phyloP scores from a whole-genome alignment of 306 rosid genomes.

The Citrullus colocynthis region DNA sequence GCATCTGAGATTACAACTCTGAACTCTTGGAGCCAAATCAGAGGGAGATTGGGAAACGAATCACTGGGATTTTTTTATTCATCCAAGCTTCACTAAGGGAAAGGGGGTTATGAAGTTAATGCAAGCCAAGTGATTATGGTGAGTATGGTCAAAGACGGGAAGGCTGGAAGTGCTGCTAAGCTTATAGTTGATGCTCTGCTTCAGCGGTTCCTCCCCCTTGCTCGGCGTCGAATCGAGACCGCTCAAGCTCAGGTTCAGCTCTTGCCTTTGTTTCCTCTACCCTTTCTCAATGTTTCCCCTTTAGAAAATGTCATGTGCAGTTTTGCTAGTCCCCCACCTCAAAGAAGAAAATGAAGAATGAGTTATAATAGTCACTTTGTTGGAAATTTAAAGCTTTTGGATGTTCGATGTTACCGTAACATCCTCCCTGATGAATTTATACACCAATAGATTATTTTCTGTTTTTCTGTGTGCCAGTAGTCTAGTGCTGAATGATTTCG shows the following conservation, averaged over 20 bases:
- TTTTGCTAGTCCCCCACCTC: not conserved
- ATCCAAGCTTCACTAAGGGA: not conserved
- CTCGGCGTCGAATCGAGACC: constrained; percentile 97
- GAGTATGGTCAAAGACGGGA: constrained; percentile 31
- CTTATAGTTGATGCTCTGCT: constrained; percentile 94
- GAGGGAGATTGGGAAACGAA: not conserved
- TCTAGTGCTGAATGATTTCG: not conserved
- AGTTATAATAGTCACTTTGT: not conserved
- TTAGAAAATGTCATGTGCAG: not conserved
- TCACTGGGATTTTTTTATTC: not conserved
- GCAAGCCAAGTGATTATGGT: constrained; percentile 3
- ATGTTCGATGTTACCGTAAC: not conserved
- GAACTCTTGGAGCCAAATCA: not conserved
- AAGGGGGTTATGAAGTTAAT: constrained; percentile 2
- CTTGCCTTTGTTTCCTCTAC: not conserved
- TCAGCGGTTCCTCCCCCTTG: constrained; percentile 97
- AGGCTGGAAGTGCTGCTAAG: constrained; percentile 96
- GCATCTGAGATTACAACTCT: not conserved
- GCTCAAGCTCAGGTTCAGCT: constrained; percentile 85
- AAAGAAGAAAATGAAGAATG: not conserved
- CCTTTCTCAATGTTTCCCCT: not conserved
- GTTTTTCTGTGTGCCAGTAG: not conserved
- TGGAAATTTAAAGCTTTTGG: not conserved
- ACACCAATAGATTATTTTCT: not conserved
- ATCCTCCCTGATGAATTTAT: not conserved